Conservation (phyloP, 805 yeast species). For the Metschnikowia anglica region DNA sequence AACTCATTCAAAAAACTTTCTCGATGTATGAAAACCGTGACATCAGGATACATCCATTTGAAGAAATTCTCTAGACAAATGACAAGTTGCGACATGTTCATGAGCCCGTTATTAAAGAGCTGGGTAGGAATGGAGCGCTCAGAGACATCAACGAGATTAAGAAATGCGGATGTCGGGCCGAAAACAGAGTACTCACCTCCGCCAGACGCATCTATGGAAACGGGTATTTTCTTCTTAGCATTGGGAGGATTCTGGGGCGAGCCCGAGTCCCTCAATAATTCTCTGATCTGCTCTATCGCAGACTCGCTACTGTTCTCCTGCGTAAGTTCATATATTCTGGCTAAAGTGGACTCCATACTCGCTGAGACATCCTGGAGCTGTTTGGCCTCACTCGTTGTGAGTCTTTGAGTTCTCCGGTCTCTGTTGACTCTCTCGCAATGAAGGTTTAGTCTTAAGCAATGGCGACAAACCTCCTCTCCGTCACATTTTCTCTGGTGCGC, state of each 20-base stretch:
- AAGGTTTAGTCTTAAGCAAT: conserved; percentile 11
- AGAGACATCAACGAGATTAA: conserved; percentile 16
- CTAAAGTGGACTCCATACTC: conserved; percentile 11
- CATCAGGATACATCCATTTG: conserved; percentile 22
- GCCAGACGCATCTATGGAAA: conserved; percentile 18
- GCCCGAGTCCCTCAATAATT: background rate
- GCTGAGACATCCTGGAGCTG: conserved; percentile 10
- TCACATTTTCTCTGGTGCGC: conserved; percentile 16
- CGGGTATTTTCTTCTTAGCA: conserved; percentile 15
- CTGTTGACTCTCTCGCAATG: conserved; percentile 13
- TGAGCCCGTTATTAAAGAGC: conserved; percentile 8
- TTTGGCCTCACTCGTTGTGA: conserved; percentile 9
- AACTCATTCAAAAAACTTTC: conserved; percentile 22
- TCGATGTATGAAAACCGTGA: conserved; percentile 21
- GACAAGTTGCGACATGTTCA: conserved; percentile 14
- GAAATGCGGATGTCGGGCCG: conserved; percentile 23
- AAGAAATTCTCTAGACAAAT: conserved; percentile 17
- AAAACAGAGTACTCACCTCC: conserved; percentile 20
- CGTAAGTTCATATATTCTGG: conserved; percentile 10
- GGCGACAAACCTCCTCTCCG: conserved; percentile 13
- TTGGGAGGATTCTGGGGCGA: conserved; percentile 2
- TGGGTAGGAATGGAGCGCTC: conserved; percentile 9
- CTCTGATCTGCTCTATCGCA: conserved; percentile 6
- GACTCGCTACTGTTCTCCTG: conserved; percentile 2
- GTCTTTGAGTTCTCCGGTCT: conserved; percentile 15